Percentiles rank a stretch among this genome's conserved stretches.
phyloP scores from a whole-genome alignment of 805 yeast genomes.

The Brettanomyces custersianus region DNA sequence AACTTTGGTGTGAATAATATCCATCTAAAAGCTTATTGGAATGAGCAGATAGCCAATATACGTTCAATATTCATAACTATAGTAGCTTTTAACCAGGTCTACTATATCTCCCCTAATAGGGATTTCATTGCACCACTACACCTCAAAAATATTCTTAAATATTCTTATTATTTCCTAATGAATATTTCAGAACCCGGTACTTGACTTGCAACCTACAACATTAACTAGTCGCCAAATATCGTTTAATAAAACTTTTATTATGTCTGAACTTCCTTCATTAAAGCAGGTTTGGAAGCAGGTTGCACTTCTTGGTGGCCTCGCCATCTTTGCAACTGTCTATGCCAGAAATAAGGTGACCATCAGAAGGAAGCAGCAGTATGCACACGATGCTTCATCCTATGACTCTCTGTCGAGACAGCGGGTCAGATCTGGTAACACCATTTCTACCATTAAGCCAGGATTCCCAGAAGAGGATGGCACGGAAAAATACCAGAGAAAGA shows the following conservation, averaged over 20 bases:
- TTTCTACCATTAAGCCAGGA: conserved; percentile 25
- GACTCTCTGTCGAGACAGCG: conserved; percentile 21
- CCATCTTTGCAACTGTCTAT: conserved; percentile 24
- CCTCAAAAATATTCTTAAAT: too few relatives aligned
- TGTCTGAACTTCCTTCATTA: conserved; percentile 17
- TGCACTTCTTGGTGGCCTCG: conserved; percentile 18
- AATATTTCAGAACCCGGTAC: too few relatives aligned
- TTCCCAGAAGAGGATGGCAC: conserved; percentile 24
- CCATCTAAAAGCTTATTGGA: too few relatives aligned
- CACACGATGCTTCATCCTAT: conserved; percentile 25
- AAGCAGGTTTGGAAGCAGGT: conserved; percentile 26
- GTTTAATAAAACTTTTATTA: too few relatives aligned
- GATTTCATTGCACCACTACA: too few relatives aligned
- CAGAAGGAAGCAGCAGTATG: conserved; percentile 25
- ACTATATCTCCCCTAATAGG: too few relatives aligned
- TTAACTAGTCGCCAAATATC: not conserved
- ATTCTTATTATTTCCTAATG: too few relatives aligned
- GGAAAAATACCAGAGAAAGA: conserved; percentile 40
- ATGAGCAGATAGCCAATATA: too few relatives aligned
- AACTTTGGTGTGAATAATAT: too few relatives aligned
- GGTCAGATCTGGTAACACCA: conserved; percentile 11
- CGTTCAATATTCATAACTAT: too few relatives aligned
- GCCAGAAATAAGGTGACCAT: conserved; percentile 28
- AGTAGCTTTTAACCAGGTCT: too few relatives aligned
- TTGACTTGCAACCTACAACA: not conserved